Percentiles rank a stretch among this genome's conserved stretches.
Conservation (phyloP, 2,329 filamentous ascomycete species). For the Fusarium robinianum region DNA sequence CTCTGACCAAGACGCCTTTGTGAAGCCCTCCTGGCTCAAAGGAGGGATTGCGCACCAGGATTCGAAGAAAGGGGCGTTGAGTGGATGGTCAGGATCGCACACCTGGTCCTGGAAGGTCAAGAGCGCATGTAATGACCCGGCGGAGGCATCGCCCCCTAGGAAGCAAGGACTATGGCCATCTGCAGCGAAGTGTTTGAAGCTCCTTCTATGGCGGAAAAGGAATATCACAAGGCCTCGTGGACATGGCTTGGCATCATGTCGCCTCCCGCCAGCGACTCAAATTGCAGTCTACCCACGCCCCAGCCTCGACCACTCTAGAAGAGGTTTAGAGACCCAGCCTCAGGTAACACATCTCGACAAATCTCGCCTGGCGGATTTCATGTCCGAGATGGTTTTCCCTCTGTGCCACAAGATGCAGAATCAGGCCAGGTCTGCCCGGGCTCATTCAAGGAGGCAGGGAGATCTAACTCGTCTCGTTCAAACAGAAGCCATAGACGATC, state of each 20-base stretch:
- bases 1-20: constrained; percentile 15
- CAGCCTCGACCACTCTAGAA: constrained; percentile 10
- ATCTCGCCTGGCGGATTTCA: constrained; percentile 27
- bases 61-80: constrained; percentile 21
- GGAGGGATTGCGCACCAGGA: constrained; percentile 12
- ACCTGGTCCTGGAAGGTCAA: no score
- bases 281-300: constrained; percentile 18
- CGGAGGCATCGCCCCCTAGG: no score
- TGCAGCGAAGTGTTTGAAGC: constrained; percentile 27
- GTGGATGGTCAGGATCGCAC: no score
- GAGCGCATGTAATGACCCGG: no score
- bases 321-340: constrained; percentile 6
- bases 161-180: no score
- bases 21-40: constrained; percentile 16
- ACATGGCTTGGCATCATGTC: constrained; percentile 27
- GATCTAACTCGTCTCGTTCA: constrained; percentile 10
- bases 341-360: constrained; percentile 30
- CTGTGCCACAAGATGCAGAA: constrained; percentile 24
- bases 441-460: constrained; percentile 6
- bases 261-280: constrained; percentile 28
- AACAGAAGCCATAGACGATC: constrained; percentile 14
- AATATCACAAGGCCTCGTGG: constrained; percentile 33
- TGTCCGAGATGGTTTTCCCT: constrained; percentile 23
- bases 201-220: constrained; percentile 8
- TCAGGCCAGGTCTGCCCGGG: constrained; percentile 15